These are phyloP conservation scores for Trichomonascaceae sp. DNA, from an alignment of 1,139 yeast genomes.

Conservation along the genomic window DNA sequence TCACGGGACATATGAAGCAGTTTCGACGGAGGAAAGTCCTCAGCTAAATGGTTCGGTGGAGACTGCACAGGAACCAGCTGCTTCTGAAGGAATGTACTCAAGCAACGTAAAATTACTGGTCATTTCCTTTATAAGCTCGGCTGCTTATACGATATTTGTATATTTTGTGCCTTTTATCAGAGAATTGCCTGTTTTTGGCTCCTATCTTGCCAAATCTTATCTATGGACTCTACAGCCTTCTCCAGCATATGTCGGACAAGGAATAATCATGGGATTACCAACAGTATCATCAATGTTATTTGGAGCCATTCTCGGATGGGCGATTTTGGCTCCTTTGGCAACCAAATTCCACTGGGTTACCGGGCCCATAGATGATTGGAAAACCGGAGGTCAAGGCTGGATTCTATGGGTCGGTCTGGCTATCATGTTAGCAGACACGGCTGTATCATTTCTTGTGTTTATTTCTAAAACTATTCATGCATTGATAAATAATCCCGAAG, in stretches of 20 bases:
- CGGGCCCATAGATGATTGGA: conserved; percentile 88
- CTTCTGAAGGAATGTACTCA: conserved; percentile 35
- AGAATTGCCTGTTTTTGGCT: conserved; percentile 71
- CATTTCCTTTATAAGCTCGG: conserved; percentile 60
- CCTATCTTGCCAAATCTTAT: conserved; percentile 53
- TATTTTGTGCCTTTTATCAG: conserved; percentile 69
- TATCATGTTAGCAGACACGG: conserved; percentile 89
- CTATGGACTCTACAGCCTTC: conserved; percentile 91
- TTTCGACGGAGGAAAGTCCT: conserved; percentile 7
- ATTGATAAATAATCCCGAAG: conserved; percentile 9
- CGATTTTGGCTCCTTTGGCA: conserved; percentile 73
- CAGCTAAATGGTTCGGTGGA: not conserved
- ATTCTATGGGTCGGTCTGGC: conserved; percentile 89
- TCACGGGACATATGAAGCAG: not conserved
- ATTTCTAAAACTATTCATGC: conserved; percentile 30
- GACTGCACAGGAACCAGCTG: not conserved
- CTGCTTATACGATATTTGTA: conserved; percentile 62
- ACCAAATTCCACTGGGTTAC: conserved; percentile 75
- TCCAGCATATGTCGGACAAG: conserved; percentile 96
- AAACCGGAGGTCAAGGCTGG: conserved; percentile 95
- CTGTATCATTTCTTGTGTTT: conserved; percentile 71
- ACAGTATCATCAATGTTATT: conserved; percentile 87
- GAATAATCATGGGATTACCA: conserved; percentile 93
- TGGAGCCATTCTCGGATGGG: conserved; percentile 93
- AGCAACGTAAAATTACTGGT: conserved; percentile 54